A percentile compares a stretch with the other conserved stretches of the same genome.
Conservation (phyloP, 1,139 yeast species). For the Tardiomyces blankii region DNA sequence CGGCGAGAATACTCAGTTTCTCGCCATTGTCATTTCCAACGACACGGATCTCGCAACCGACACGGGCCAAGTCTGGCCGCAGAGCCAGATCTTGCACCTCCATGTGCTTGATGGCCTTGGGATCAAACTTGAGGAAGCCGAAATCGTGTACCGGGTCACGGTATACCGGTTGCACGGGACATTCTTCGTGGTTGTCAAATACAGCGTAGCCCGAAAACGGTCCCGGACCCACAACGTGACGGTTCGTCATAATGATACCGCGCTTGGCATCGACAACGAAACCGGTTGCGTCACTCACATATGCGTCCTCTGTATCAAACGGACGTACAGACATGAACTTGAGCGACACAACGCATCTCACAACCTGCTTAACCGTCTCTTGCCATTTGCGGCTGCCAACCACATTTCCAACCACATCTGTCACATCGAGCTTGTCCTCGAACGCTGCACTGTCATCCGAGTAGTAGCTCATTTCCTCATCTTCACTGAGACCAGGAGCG, state of each 20-base stretch:
- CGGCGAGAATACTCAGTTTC: conserved; percentile 76
- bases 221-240: conserved; percentile 94
- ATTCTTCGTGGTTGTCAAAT: conserved; percentile 91
- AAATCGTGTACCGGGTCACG: conserved; percentile 66
- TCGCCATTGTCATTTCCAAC: conserved; percentile 98
- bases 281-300: conserved; percentile 88
- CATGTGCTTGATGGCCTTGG: conserved; percentile 62
- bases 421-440: too few species aligned
- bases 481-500: too few species aligned
- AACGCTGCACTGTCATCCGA: too few species aligned
- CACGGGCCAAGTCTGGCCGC: conserved; percentile 72
- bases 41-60: conserved; percentile 87
- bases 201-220: conserved; percentile 88
- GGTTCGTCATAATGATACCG: conserved; percentile 80
- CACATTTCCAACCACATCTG: too few species aligned
- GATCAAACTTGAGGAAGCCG: conserved; percentile 77
- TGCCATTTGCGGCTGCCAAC: conserved; percentile 42
- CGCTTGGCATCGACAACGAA: conserved; percentile 78
- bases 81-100: conserved; percentile 53
- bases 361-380: conserved; percentile 69
- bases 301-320: conserved; percentile 76
- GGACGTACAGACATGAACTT: conserved; percentile 81
- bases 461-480: too few species aligned
- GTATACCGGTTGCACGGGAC: conserved; percentile 59
- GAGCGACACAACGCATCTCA: conserved; percentile 77